Conservation (phyloP, 129 eudicot species). For the Pseudognaphalium luteoalbum region DNA sequence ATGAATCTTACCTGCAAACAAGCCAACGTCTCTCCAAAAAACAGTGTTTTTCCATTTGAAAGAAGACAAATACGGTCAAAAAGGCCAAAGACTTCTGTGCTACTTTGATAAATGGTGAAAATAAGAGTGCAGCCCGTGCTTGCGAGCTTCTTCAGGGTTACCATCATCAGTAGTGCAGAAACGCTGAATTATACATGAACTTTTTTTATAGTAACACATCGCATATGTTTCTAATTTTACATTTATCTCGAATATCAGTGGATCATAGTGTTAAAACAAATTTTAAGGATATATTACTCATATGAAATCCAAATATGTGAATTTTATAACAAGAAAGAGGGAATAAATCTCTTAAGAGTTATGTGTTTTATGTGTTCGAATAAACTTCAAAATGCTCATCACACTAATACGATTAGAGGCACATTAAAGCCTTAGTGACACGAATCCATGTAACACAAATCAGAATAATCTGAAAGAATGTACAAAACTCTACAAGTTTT, state of each 20-base stretch:
- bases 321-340: too few relatives aligned
- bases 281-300: too few relatives aligned
- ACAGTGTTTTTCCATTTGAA: slow-evolving; percentile 88
- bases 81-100: slow-evolving; percentile 97
- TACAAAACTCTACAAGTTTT: too few relatives aligned
- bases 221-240: neutral
- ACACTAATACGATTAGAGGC: too few relatives aligned
- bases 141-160: slow-evolving; percentile 87
- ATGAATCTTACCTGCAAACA: slow-evolving; percentile 76
- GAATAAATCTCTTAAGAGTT: too few relatives aligned
- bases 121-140: slow-evolving; percentile 83
- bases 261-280: too few relatives aligned
- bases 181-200: slow-evolving; percentile 47
- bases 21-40: slow-evolving; percentile 93
- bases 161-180: slow-evolving; percentile 96
- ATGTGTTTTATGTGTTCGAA: too few relatives aligned
- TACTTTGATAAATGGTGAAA: slow-evolving; percentile 85
- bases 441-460: too few relatives aligned
- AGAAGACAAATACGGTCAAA: slow-evolving; percentile 89
- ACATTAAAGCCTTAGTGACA: too few relatives aligned
- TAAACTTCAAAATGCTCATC: too few relatives aligned
- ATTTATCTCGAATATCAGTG: neutral
- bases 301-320: too few relatives aligned
- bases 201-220: neutral
- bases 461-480: too few relatives aligned